Base-by-base conservation (phyloP, 345 rosid species). In the Bretschneidera sinensis region DNA sequence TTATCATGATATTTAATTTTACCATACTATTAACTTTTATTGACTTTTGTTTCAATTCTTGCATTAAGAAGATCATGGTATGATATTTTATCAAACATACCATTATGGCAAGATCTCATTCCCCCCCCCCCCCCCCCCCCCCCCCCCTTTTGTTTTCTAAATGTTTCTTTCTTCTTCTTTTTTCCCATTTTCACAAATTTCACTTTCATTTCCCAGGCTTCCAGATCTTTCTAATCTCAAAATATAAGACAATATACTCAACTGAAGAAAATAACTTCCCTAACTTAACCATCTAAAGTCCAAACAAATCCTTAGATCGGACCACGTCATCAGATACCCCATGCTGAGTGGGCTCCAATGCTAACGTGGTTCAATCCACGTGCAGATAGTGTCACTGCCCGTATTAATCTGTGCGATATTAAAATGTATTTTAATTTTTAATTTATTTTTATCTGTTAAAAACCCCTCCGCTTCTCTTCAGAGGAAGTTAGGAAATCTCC, bases 361-460 rank as follows among this genome's bases (percentile, higher is more conserved):
- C 8, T 15, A 11, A 54, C 52, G 59, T 63, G 66, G 50, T 59
- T 4, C 24, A 43, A 53, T 53, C 43, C 35, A 16, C 25, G 16
- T 52, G 58, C 50, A 21, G 24, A 24, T 24, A 22, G 48, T 63
- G 66, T 54, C 51, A 17, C 17, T 15, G 21, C 17, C 49, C 8
- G 52, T 49, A n/a, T n/a, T n/a, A 1, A 10, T 49, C 21, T 9
- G 17, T 25, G 4, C 48, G 34, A n/a, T 23, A 21, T 52, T 51
- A 21, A 17, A 19, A 33, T 24, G 4, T 3, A 8, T 7, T 24
- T 47, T 23, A 16, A 14, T 13, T 34, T 51, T 57, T 23, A 18
- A 19, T 33, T 28, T 28, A n/a, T 28, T 28, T 31, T 64, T 43
- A 53, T 60, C 70, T 49, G 66, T 60, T 60, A 55, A 60, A 48